phyloP scores from a whole-genome alignment of 139 green algal species.

The Coelastrella sp. region DNA sequence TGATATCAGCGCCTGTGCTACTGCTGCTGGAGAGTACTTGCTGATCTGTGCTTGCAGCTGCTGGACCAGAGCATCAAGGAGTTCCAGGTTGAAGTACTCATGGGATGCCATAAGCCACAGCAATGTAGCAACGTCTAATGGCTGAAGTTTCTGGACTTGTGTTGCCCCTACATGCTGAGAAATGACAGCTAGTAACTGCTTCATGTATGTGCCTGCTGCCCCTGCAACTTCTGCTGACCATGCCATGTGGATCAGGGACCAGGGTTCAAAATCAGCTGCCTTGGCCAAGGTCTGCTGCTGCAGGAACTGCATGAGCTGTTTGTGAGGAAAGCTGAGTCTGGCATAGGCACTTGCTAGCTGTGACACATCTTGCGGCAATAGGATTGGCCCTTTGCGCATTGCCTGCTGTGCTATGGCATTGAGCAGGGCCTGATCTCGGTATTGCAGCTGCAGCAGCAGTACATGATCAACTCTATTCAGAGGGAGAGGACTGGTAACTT shows the following conservation, averaged over 20 bases:
- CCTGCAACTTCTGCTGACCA: conserved; percentile 20
- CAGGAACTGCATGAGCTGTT: not conserved
- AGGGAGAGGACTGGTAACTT: too few relatives aligned
- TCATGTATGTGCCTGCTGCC: not conserved
- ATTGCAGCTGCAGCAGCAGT: conserved; percentile 15
- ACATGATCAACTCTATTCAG: not conserved
- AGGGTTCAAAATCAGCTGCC: conserved; percentile 14
- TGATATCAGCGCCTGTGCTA: conserved; percentile 1
- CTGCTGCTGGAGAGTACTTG: conserved; percentile 2
- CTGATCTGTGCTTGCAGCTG: not conserved
- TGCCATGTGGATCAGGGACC: conserved; percentile 7
- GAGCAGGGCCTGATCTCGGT: conserved; percentile 13
- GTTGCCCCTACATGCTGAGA: not conserved
- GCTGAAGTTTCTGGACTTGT: not conserved
- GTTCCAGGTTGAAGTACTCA: not conserved
- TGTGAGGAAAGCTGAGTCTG: not conserved
- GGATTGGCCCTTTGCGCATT: conserved; percentile 23
- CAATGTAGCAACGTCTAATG: conserved; percentile 25
- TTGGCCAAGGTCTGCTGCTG: not conserved
- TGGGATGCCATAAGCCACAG: conserved; percentile 23
- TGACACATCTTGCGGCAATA: conserved; percentile 8
- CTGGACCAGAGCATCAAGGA: not conserved
- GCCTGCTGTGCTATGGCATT: conserved; percentile 4
- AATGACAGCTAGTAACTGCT: not conserved
- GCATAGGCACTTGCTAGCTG: conserved; percentile 38